Evolutionary conservation across 208 protist genomes (phyloP).

Genomic region (Trypanosoma mega): DNA sequence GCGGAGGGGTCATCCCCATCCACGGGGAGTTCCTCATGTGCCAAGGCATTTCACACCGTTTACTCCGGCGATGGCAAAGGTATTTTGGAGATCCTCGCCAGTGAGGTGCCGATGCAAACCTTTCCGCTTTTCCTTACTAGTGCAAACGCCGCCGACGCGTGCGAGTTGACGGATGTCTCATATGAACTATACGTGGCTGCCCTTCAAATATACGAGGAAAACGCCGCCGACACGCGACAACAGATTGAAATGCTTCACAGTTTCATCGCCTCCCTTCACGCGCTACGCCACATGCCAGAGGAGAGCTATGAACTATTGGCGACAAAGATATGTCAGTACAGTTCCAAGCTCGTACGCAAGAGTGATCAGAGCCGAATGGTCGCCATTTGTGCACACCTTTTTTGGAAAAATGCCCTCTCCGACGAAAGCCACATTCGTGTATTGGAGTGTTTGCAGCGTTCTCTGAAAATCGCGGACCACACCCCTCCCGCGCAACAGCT

Average conservation of each 20-base stretch:
- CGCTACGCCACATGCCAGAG: constrained; percentile 51
- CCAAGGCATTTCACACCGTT: constrained; percentile 49
- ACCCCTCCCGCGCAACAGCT: constrained; percentile 73
- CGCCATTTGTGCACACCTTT: constrained; percentile 84
- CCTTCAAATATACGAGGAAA: constrained; percentile 94
- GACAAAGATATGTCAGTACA: constrained; percentile 88
- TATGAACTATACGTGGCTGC: constrained; percentile 92
- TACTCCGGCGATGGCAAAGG: constrained; percentile 76
- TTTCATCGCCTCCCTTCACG: constrained; percentile 68
- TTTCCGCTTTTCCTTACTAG: constrained; percentile 89
- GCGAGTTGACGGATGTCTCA: constrained; percentile 63
- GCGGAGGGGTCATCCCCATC: constrained; percentile 2
- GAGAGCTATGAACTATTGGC: constrained; percentile 94
- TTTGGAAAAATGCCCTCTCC: constrained; percentile 71
- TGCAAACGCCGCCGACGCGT: constrained; percentile 77
- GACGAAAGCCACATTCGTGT: constrained; percentile 67
- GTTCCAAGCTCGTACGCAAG: constrained; percentile 90
- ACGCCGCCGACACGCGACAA: constrained; percentile 73
- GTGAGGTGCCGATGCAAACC: constrained; percentile 40
- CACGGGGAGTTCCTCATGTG: constrained; percentile 5
- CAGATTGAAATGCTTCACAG: constrained; percentile 82
- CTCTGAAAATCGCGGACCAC: constrained; percentile 91
- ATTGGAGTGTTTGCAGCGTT: constrained; percentile 92
- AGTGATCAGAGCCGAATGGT: constrained; percentile 89
- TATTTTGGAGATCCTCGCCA: constrained; percentile 64